Conservation (phyloP, 2,329 filamentous ascomycete genomes). For the Apiospora saccharicola region DNA sequence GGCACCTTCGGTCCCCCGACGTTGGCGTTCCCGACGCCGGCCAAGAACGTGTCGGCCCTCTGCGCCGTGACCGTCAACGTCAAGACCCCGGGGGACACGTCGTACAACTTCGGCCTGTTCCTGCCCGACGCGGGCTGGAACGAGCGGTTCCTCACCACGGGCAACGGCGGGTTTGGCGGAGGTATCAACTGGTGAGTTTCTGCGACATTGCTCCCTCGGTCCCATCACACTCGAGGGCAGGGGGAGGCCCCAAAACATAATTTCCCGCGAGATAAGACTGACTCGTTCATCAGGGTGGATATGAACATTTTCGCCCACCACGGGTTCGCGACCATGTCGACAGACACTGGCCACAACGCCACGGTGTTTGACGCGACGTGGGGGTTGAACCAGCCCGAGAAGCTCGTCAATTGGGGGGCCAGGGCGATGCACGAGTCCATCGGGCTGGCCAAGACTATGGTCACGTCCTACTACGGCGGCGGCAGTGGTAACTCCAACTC, state of each 20-base stretch:
- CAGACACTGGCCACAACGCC: constrained; percentile 53
- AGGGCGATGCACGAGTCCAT: constrained; percentile 58
- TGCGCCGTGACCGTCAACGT: constrained; percentile 42
- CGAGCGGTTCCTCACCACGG: constrained; percentile 38
- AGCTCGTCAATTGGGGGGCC: constrained; percentile 49
- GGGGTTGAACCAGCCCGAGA: constrained; percentile 48
- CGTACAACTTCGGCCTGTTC: constrained; percentile 43
- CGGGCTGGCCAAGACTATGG: constrained; percentile 53
- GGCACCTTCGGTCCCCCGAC: constrained; percentile 38
- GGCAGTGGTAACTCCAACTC: constrained; percentile 29
- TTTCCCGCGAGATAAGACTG: constrained; percentile 18
- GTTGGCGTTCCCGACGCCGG: constrained; percentile 35
- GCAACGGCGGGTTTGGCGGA: constrained; percentile 41
- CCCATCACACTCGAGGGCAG: too few relatives aligned
- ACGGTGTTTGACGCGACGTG: constrained; percentile 42
- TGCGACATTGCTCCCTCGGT: too few relatives aligned
- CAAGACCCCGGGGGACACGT: constrained; percentile 38
- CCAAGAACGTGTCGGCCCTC: constrained; percentile 38
- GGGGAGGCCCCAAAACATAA: too few relatives aligned
- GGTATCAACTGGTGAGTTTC: constrained; percentile 42
- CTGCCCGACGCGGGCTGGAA: constrained; percentile 42
- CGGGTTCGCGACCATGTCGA: constrained; percentile 52
- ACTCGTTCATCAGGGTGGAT: constrained; percentile 41
- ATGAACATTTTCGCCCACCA: constrained; percentile 50
- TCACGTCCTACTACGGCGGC: constrained; percentile 55